A percentile compares a stretch with the other conserved stretches of the same genome.
phyloP scores from a whole-genome alignment of 192 early-diverging fungal species.

The Backusella tuberculispora region DNA sequence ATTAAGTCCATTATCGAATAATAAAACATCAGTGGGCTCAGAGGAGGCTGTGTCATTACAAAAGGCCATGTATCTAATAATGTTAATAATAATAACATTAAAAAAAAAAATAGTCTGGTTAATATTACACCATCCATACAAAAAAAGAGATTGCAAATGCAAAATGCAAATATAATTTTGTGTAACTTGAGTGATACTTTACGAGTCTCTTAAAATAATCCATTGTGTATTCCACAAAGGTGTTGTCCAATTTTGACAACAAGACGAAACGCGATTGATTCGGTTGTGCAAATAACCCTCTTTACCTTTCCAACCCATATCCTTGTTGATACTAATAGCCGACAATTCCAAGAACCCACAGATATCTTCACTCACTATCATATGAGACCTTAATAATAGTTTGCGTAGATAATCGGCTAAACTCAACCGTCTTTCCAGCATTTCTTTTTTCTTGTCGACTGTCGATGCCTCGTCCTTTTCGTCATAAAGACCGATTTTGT shows the following conservation, averaged over 20 bases:
- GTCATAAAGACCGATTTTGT: slow-evolving; percentile 31
- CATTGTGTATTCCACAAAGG: slow-evolving; percentile 61
- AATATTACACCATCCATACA: not conserved
- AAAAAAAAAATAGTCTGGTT: not conserved
- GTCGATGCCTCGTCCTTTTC: slow-evolving; percentile 9
- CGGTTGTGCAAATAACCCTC: slow-evolving; percentile 69
- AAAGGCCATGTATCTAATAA: slow-evolving; percentile 47
- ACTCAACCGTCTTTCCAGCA: slow-evolving; percentile 46
- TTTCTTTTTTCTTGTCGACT: slow-evolving; percentile 14
- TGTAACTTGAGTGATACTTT: not conserved
- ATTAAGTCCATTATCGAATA: slow-evolving; percentile 51
- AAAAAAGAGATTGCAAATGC: no score
- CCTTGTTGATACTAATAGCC: slow-evolving; percentile 70
- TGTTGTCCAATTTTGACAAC: slow-evolving; percentile 39
- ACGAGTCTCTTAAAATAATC: slow-evolving; percentile 73
- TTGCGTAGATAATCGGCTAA: slow-evolving; percentile 62
- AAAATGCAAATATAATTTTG: not conserved
- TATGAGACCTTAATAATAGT: slow-evolving; percentile 59
- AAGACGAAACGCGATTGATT: slow-evolving; percentile 52
- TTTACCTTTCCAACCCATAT: slow-evolving; percentile 84
- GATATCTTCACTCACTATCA: slow-evolving; percentile 63
- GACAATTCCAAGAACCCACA: slow-evolving; percentile 76
- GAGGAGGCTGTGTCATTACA: slow-evolving; percentile 40
- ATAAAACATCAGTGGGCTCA: slow-evolving; percentile 50
- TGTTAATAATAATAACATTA: not conserved